These are phyloP conservation scores for Cryptococcus wingfieldii DNA, from an alignment of 1,284 basidiomycete species.

Conservation along the genomic window DNA sequence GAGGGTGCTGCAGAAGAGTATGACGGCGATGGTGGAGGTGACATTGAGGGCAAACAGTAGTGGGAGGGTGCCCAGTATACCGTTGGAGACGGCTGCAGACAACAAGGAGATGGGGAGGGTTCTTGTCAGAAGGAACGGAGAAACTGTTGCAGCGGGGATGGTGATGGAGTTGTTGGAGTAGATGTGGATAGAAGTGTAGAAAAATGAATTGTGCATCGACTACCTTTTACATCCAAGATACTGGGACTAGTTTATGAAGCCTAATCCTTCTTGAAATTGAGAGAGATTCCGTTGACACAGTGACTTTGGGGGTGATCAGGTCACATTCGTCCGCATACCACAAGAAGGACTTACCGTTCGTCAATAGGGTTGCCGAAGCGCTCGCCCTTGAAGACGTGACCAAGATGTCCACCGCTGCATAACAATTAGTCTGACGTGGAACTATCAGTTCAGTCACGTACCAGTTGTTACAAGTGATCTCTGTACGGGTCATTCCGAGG, in stretches of 20 bases:
- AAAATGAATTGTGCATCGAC: not conserved
- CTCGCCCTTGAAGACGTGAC: conserved; percentile 90
- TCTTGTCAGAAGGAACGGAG: conserved; percentile 78
- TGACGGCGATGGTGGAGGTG: conserved; percentile 81
- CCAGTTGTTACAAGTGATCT: conserved; percentile 49
- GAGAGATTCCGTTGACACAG: conserved; percentile 84
- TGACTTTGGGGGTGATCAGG: conserved; percentile 53
- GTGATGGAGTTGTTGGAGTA: conserved; percentile 21
- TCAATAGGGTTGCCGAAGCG: conserved; percentile 50
- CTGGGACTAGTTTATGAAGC: too few species aligned
- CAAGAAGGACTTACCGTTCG: conserved; percentile 20
- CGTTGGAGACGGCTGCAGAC: conserved; percentile 76
- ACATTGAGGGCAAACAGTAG: conserved; percentile 58
- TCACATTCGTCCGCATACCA: not conserved
- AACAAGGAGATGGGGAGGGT: conserved; percentile 98
- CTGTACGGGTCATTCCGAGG: conserved; percentile 49
- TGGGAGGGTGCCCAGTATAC: conserved; percentile 59
- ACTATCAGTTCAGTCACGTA: conserved; percentile 9
- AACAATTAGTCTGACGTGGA: conserved; percentile 37
- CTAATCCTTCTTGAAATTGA: conserved; percentile 65
- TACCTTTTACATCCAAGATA: not conserved
- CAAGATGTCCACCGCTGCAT: conserved; percentile 88
- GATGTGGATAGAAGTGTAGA: not conserved
- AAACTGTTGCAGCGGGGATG: conserved; percentile 80
- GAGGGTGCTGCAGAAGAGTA: conserved; percentile 74